Conservation (phyloP, 208 protist genomes). For the Wallacemonas sp. region DNA sequence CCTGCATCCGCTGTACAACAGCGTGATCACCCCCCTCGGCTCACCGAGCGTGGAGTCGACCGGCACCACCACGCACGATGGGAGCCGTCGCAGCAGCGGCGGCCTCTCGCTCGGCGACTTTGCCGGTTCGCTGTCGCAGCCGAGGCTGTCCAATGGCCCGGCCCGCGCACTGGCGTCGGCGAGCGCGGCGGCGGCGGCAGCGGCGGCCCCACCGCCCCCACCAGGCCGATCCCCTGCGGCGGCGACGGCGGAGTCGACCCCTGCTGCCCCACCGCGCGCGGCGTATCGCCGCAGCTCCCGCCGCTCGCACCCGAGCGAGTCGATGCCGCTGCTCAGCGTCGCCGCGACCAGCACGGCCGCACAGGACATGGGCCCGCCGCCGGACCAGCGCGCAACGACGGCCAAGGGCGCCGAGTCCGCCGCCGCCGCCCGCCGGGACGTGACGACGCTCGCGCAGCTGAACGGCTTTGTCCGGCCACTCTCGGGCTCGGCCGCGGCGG, state of each 20-base stretch:
- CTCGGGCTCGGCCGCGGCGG: not conserved
- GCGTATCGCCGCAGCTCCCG: constrained; percentile 10
- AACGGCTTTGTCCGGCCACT: not conserved
- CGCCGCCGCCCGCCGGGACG: not conserved
- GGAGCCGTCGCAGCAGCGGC: too few species aligned
- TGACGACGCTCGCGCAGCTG: not conserved
- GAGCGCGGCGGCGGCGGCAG: too few species aligned
- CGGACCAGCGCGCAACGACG: not conserved
- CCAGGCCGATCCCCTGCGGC: not conserved
- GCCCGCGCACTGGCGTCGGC: too few species aligned
- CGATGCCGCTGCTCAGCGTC: constrained; percentile 1
- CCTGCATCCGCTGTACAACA: too few species aligned
- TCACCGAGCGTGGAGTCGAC: too few species aligned
- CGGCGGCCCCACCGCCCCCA: not conserved
- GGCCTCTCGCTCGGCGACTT: too few species aligned
- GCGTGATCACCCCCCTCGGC: too few species aligned
- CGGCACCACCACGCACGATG: too few species aligned
- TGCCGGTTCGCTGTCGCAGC: too few species aligned
- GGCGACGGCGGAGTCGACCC: not conserved
- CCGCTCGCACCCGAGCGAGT: not conserved
- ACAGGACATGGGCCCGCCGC: not conserved
- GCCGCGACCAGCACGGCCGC: not conserved
- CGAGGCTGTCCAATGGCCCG: too few species aligned
- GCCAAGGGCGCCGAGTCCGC: not conserved
- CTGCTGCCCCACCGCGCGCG: not conserved